These are phyloP conservation scores for Verticillium albo-atrum DNA, from an alignment of 2,329 filamentous ascomycete species.

Conservation along the genomic window DNA sequence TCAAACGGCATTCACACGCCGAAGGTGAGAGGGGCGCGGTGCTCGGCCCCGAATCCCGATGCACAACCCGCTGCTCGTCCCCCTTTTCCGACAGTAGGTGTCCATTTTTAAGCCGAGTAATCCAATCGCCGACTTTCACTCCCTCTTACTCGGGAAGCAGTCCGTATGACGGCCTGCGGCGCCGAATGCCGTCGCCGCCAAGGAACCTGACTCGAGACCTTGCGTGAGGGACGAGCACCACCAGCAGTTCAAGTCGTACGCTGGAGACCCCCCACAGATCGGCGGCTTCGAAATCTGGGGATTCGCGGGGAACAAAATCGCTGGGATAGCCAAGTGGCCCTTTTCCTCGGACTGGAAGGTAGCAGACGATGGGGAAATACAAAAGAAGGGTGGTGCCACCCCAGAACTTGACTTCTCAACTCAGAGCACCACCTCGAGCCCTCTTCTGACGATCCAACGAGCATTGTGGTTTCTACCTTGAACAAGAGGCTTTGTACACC, in stretches of 20 bases:
- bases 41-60: not conserved
- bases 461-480: not conserved
- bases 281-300: not conserved
- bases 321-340: not conserved
- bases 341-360: not conserved
- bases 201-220: not conserved
- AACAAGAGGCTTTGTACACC: not conserved
- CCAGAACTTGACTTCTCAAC: not conserved
- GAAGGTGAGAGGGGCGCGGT: not conserved
- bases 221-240: not conserved
- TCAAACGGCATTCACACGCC: not conserved
- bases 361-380: not conserved
- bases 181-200: not conserved
- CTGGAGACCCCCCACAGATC: not conserved
- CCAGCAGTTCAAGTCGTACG: not conserved
- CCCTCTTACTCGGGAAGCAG: not conserved
- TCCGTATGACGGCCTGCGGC: not conserved
- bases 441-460: not conserved
- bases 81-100: not conserved
- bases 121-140: no score
- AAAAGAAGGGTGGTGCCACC: not conserved
- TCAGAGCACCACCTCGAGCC: not conserved
- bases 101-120: not conserved
- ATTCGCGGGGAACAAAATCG: not conserved
- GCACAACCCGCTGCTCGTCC: not conserved